Evolutionary conservation across 352 stramenopile species (phyloP).

Genomic region (Phytophthora uliginosa): DNA sequence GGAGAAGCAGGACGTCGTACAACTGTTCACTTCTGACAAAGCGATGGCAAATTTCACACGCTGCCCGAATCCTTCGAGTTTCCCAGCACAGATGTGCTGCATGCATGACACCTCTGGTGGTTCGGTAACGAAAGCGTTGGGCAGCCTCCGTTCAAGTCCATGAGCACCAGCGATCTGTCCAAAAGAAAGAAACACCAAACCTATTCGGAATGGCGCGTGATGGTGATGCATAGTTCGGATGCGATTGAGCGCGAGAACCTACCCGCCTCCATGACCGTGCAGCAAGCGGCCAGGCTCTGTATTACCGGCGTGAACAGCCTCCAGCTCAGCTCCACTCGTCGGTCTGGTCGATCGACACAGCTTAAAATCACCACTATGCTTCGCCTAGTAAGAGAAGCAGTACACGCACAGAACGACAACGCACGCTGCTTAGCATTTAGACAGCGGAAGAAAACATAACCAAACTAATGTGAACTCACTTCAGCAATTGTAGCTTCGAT

Average conservation of each 20-base stretch:
- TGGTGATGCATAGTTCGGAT: constrained; percentile 15
- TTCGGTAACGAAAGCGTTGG: constrained; percentile 10
- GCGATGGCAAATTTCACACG: constrained; percentile 8
- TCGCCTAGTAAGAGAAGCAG: constrained; percentile 3
- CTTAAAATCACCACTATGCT: constrained; percentile 23
- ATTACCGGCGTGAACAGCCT: too few relatives aligned
- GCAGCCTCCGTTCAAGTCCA: constrained; percentile 2
- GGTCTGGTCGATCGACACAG: constrained; percentile 9
- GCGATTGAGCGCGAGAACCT: neutral
- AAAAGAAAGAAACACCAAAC: constrained; percentile 20
- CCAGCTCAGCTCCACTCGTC: too few relatives aligned
- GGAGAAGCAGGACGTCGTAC: neutral
- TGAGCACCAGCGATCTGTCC: constrained; percentile 10
- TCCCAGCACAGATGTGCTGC: constrained; percentile 5
- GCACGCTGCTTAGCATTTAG: constrained; percentile 7
- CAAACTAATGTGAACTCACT: neutral
- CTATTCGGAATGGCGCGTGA: constrained; percentile 21
- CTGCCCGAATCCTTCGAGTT: constrained; percentile 7
- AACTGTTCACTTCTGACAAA: constrained; percentile 3
- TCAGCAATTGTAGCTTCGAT: neutral
- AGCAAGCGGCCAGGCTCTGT: constrained; percentile 8
- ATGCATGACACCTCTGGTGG: constrained; percentile 13
- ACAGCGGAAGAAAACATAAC: constrained; percentile 4
- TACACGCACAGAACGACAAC: neutral
- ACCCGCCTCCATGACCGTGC: constrained; percentile 14